Evolutionary conservation across 139 green algal genomes (phyloP).

Genomic region (Chlorella sp.): DNA sequence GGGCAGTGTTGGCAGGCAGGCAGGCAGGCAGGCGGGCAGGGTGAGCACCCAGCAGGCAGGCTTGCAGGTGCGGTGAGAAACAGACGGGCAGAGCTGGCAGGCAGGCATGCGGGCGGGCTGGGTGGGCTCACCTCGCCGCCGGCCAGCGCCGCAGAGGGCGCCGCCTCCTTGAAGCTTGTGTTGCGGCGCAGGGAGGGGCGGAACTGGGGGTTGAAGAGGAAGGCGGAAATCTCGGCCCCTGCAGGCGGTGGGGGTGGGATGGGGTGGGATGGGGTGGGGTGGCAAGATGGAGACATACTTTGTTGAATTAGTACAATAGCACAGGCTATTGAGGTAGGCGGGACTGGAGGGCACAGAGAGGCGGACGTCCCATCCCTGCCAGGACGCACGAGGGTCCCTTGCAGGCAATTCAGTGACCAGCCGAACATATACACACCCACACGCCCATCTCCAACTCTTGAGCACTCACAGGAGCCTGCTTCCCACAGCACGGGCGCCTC

Average conservation of each 20-base stretch:
- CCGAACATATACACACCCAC: neutral
- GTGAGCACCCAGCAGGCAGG: too few relatives aligned
- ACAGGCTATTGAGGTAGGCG: too few relatives aligned
- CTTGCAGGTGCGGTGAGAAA: too few relatives aligned
- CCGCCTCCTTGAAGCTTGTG: neutral
- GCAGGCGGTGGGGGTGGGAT: neutral
- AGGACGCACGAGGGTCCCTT: too few relatives aligned
- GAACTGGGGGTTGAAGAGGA: conserved; percentile 53
- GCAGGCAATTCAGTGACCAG: too few relatives aligned
- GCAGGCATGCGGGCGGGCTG: neutral
- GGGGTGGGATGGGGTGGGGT: too few relatives aligned
- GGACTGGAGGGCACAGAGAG: too few relatives aligned
- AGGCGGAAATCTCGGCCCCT: conserved; percentile 54
- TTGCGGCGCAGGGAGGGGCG: neutral
- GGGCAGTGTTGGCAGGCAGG: neutral
- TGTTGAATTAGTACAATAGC: too few relatives aligned
- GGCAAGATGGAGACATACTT: too few relatives aligned
- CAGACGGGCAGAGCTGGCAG: neutral
- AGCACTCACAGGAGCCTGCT: conserved; percentile 50
- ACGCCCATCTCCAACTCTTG: neutral
- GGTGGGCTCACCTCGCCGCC: conserved; percentile 3
- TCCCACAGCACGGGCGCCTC: conserved; percentile 51
- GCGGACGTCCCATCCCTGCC: too few relatives aligned
- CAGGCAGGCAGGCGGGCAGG: neutral
- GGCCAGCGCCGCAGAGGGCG: neutral